phyloP scores from a whole-genome alignment of 345 rosid species.

The Brassica cretica region DNA sequence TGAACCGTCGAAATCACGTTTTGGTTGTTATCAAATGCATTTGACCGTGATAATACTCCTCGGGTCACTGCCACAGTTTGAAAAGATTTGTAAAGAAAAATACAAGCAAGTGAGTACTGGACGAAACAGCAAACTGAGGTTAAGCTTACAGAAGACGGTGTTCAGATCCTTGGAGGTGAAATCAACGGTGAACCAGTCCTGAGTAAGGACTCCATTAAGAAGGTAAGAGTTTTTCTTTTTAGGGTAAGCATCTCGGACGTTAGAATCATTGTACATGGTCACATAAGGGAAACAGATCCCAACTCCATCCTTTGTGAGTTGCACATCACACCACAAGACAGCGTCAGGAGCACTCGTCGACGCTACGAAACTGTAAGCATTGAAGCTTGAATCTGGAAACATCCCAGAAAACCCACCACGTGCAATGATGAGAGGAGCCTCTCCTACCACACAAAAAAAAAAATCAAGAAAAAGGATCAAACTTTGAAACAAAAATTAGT shows the following conservation, averaged over 20 bases:
- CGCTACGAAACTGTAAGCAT: conserved; percentile 51
- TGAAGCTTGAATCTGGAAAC: conserved; percentile 62
- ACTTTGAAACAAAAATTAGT: not conserved
- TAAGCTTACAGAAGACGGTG: conserved; percentile 51
- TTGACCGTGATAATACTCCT: conserved; percentile 59
- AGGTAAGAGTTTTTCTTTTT: conserved; percentile 34
- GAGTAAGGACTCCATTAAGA: conserved; percentile 56
- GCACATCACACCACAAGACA: conserved; percentile 82
- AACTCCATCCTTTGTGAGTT: conserved; percentile 69
- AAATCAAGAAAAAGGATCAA: conserved; percentile 8
- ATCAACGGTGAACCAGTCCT: conserved; percentile 77
- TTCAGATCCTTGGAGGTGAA: conserved; percentile 48
- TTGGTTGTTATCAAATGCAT: conserved; percentile 41
- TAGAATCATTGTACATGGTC: conserved; percentile 52
- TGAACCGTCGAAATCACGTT: conserved; percentile 49
- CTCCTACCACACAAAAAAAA: conserved; percentile 48
- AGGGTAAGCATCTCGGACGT: not conserved
- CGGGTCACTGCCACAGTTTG: conserved; percentile 53
- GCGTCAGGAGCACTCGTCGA: conserved; percentile 37
- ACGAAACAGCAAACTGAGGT: not conserved
- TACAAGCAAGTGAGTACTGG: too few relatives aligned
- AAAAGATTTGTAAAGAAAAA: conserved; percentile 1
- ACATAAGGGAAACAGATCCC: conserved; percentile 80
- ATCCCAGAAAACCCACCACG: conserved; percentile 93
- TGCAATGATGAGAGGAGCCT: conserved; percentile 61